A percentile compares a stretch with the other conserved stretches of the same genome.
These are phyloP conservation scores for Viola pubescens DNA, from an alignment of 441 rosid species.

Conservation along the genomic window DNA sequence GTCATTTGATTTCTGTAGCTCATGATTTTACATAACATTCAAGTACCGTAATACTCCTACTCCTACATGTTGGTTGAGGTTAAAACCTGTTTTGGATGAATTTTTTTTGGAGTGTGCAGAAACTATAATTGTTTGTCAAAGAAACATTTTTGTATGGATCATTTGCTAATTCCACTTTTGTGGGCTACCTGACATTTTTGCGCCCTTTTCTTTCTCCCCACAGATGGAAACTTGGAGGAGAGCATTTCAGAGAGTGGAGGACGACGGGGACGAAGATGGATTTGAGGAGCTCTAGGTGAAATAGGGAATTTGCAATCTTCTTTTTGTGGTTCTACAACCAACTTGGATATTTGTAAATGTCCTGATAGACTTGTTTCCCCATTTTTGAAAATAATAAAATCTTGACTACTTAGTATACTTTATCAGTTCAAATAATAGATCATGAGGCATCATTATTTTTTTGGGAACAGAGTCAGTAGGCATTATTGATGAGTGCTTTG, in stretches of 20 bases:
- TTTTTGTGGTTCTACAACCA: neutral
- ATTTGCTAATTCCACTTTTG: neutral
- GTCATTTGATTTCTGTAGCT: too few relatives aligned
- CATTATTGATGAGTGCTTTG: too few relatives aligned
- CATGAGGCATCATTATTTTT: too few relatives aligned
- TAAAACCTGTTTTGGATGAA: neutral
- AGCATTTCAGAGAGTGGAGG: constrained; percentile 67
- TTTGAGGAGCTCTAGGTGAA: constrained; percentile 58
- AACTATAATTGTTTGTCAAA: neutral
- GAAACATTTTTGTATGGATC: neutral
- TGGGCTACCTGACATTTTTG: neutral
- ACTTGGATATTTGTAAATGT: too few relatives aligned
- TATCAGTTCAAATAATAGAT: too few relatives aligned
- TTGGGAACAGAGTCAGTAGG: too few relatives aligned
- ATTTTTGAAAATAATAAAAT: too few relatives aligned
- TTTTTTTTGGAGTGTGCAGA: neutral
- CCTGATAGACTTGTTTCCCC: too few relatives aligned
- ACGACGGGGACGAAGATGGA: constrained; percentile 90
- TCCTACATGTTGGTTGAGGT: neutral
- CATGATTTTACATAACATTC: too few relatives aligned
- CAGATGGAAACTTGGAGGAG: constrained; percentile 85
- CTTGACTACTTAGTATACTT: too few relatives aligned
- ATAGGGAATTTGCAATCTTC: neutral
- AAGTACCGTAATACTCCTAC: too few relatives aligned
- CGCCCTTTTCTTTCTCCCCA: neutral